Percentiles rank a stretch among this genome's conserved stretches.
Evolutionary conservation across 2,329 filamentous ascomycete genomes (phyloP).

Genomic region (Aspergillus uvarum): DNA sequence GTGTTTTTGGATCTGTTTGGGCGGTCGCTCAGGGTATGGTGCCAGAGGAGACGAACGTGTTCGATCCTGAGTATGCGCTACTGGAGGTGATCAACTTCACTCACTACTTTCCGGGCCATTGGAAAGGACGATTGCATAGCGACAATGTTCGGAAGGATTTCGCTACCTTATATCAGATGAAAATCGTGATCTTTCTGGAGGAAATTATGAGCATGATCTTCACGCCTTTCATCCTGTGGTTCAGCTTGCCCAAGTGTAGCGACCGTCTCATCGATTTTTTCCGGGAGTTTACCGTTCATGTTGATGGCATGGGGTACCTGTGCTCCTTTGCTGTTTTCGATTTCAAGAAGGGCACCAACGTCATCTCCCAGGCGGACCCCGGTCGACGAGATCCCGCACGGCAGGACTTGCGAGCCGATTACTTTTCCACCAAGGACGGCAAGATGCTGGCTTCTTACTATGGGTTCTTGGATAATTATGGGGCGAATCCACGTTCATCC

Average conservation of each 20-base stretch:
- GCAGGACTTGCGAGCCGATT: slow-evolving; percentile 79
- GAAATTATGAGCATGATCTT: slow-evolving; percentile 91
- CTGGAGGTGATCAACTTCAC: slow-evolving; percentile 88
- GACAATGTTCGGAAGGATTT: slow-evolving; percentile 93
- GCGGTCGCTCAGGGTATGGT: slow-evolving; percentile 78
- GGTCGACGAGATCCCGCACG: slow-evolving; percentile 32
- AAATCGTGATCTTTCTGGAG: slow-evolving; percentile 86
- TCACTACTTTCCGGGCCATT: slow-evolving; percentile 85
- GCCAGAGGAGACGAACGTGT: slow-evolving; percentile 83
- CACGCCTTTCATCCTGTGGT: slow-evolving; percentile 84
- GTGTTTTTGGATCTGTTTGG: slow-evolving; percentile 79
- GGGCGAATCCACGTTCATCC: slow-evolving; percentile 62
- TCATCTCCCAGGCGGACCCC: slow-evolving; percentile 45
- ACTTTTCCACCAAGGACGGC: slow-evolving; percentile 91
- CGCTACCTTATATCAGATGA: slow-evolving; percentile 84
- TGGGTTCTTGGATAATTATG: slow-evolving; percentile 91
- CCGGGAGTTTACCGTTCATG: slow-evolving; percentile 93
- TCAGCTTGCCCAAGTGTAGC: slow-evolving; percentile 81
- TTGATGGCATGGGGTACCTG: slow-evolving; percentile 92
- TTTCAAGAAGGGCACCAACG: slow-evolving; percentile 77
- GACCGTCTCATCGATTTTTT: slow-evolving; percentile 97
- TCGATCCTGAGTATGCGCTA: slow-evolving; percentile 88
- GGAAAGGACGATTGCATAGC: slow-evolving; percentile 86
- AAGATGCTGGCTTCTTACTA: slow-evolving; percentile 99
- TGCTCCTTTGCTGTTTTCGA: slow-evolving; percentile 98